Conservation (phyloP, 2,329 filamentous ascomycete species). For the Ophiocordyceps unilateralis region DNA sequence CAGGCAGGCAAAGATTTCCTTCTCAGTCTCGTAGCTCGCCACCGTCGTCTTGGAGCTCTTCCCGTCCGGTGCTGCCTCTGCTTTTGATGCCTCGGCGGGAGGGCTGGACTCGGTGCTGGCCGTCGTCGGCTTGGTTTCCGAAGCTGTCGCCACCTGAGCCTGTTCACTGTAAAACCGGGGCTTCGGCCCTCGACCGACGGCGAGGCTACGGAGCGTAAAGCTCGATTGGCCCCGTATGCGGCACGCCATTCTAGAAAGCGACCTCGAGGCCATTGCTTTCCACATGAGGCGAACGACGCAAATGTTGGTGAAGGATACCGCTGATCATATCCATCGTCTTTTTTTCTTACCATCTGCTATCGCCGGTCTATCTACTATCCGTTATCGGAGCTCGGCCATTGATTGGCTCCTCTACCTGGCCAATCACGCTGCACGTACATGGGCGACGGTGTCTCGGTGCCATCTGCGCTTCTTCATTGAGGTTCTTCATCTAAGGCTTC, state of each 20-base stretch:
- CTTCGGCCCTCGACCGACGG: background rate
- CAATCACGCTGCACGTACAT: background rate
- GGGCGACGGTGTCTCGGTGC: background rate
- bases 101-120: background rate
- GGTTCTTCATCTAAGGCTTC: no score
- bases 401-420: background rate
- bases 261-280: background rate
- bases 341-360: background rate
- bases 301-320: background rate
- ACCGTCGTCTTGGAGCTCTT: background rate
- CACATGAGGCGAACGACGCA: background rate
- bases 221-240: background rate
- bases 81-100: background rate
- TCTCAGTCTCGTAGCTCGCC: background rate
- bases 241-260: background rate
- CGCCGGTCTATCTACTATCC: background rate
- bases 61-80: background rate
- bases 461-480: no score
- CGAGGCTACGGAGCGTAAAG: background rate
- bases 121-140: background rate
- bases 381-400: background rate
- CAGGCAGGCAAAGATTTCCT: background rate
- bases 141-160: background rate
- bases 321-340: background rate
- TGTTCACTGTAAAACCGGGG: background rate